Percentiles rank a stretch among this genome's conserved stretches.
phyloP scores from a whole-genome alignment of 140 eudicot genomes.

The Cichorium intybus region DNA sequence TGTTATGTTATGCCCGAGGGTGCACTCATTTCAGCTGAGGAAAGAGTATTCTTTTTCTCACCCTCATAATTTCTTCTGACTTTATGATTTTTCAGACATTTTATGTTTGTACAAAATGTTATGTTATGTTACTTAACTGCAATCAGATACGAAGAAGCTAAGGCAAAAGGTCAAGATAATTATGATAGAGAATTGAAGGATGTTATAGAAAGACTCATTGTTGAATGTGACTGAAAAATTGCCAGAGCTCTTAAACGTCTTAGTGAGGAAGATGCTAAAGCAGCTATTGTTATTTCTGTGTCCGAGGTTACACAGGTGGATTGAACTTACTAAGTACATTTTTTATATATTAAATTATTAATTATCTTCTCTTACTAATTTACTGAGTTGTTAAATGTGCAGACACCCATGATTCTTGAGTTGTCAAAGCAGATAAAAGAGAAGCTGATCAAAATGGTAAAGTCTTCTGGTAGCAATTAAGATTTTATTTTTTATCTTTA shows the following conservation, averaged over 20 bases:
- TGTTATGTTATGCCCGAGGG: slow-evolving; percentile 96
- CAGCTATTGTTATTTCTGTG: slow-evolving; percentile 92
- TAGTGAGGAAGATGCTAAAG: slow-evolving; percentile 97
- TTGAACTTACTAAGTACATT: neutral
- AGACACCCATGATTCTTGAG: slow-evolving; percentile 83
- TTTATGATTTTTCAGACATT: neutral
- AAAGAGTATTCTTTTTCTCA: slow-evolving; percentile 82
- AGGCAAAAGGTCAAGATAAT: slow-evolving; percentile 72
- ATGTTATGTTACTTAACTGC: slow-evolving; percentile 49
- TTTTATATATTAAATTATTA: too few relatives aligned
- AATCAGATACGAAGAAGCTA: slow-evolving; percentile 84
- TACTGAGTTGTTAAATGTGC: slow-evolving; percentile 27
- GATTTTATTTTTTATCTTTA: neutral
- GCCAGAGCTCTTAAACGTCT: slow-evolving; percentile 92
- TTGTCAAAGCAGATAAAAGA: slow-evolving; percentile 86
- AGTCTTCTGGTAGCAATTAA: neutral
- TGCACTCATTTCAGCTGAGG: slow-evolving; percentile 90
- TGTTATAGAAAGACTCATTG: slow-evolving; percentile 86
- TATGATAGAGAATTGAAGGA: slow-evolving; percentile 92
- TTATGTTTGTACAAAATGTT: neutral
- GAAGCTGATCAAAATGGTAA: slow-evolving; percentile 72
- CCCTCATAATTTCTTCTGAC: neutral
- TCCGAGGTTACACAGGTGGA: slow-evolving; percentile 88
- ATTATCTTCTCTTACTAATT: neutral
- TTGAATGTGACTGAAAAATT: too few relatives aligned